phyloP scores from a whole-genome alignment of 2,329 filamentous ascomycete species.

The Pyrenophora teres region DNA sequence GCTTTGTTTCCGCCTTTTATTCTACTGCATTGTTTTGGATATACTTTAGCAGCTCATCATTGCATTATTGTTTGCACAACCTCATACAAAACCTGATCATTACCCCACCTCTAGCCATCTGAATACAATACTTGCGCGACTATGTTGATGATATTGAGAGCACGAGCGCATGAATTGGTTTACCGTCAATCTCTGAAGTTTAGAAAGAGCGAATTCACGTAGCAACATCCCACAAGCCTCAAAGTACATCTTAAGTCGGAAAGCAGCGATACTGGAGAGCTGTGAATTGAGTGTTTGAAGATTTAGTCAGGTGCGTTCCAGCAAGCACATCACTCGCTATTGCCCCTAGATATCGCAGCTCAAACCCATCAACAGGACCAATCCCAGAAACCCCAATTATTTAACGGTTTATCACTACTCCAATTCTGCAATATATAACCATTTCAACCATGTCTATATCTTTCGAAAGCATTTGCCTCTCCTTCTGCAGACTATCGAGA shows the following conservation, averaged over 20 bases:
- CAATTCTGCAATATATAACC: background rate
- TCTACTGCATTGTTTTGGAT: too few relatives aligned
- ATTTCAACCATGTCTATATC: slow-evolving; percentile 61
- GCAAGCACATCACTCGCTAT: slow-evolving; percentile 2
- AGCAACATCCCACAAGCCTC: too few relatives aligned
- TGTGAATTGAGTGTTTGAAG: background rate
- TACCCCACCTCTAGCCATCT: background rate
- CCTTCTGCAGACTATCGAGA: slow-evolving; percentile 70
- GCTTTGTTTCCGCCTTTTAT: background rate
- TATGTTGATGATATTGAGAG: slow-evolving; percentile 11
- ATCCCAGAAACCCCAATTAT: too few relatives aligned
- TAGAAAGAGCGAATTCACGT: too few relatives aligned
- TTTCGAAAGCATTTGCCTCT: slow-evolving; percentile 75
- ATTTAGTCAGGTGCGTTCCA: background rate
- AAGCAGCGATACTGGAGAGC: background rate
- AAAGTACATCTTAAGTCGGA: too few relatives aligned
- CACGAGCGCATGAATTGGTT: background rate
- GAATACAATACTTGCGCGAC: background rate
- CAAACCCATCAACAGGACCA: too few relatives aligned
- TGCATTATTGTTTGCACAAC: background rate
- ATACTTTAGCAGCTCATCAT: background rate
- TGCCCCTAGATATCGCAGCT: background rate
- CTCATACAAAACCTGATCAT: too few relatives aligned
- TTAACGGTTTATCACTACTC: too few relatives aligned
- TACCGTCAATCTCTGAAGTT: too few relatives aligned